Evolutionary conservation across 345 rosid genomes (phyloP), one percentile per base, ranked within the genome.

Genomic region (Conringia planisiliqua): DNA sequence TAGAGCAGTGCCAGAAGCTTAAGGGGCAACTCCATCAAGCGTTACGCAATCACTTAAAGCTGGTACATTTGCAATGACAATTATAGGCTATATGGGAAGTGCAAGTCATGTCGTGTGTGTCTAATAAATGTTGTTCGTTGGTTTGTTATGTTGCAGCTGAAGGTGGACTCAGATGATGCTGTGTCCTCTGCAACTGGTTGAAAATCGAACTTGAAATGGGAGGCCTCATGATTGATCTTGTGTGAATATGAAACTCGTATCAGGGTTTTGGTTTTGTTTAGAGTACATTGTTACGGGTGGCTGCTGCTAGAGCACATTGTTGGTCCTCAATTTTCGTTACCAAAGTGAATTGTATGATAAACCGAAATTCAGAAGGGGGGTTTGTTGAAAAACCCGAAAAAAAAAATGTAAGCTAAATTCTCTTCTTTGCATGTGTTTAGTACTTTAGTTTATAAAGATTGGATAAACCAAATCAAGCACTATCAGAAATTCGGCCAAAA

Each of bases 101-200:
- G 22, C 38, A 10, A 66, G 57, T 51, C 11, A 13, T 11, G 26
- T 58, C 5, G 39, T 66, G 8, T 42, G 44, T 24, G 26, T 56
- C 38, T 46, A 33, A 9, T 12, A 7, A 62, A 51, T 42, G 36
- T 1, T 32, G 35, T 68, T 78, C 18, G 46, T 50, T 38, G 44
- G 39, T 52, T 67, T 46, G 32, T 29, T 60, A 32, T 77, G 81
- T 78, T 73, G 54, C 88, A 94, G 99, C 73, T 89, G 40, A 95
- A 90, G 83, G 85, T 83, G 68, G 97, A 92, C 77, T 89, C 97
- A 0, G 79, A 83, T 14, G 99, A 90, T 74, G 92, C 84, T 4
- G 63, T 85, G 38, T 48, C 81, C 16, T 58, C 77, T 40, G 73
- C 72, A 58, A 58, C 73, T 3, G 35, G 68, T 42, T 78, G 33